Evolutionary conservation across 2,329 filamentous ascomycete species (phyloP).

Genomic region (Penicillium sp.): DNA sequence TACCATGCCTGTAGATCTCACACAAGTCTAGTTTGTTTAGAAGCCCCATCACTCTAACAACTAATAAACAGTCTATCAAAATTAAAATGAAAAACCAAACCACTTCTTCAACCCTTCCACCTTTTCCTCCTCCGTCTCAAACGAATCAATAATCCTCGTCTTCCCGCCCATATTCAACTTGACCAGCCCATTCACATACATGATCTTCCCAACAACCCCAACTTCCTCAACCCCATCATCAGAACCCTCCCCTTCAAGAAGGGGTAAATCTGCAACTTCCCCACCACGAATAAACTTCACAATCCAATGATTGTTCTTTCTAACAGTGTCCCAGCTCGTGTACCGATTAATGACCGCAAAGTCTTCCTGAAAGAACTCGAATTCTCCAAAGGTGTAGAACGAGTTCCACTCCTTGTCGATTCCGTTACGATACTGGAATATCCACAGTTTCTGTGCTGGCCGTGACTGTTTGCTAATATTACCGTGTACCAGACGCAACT

Average conservation of each 20-base stretch:
- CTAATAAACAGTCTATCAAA: neutral
- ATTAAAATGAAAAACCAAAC: neutral
- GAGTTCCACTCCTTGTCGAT: conserved; percentile 40
- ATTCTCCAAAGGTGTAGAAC: conserved; percentile 44
- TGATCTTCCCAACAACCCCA: conserved; percentile 28
- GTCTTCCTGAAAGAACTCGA: conserved; percentile 42
- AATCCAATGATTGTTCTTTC: conserved; percentile 34
- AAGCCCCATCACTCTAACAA: too few species aligned
- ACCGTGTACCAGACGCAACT: conserved; percentile 54
- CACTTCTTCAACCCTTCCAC: conserved; percentile 45
- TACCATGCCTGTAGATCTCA: too few species aligned
- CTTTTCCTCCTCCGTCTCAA: conserved; percentile 46
- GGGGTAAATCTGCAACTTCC: conserved; percentile 10
- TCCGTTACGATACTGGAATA: conserved; percentile 48
- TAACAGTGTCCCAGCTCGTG: conserved; percentile 34
- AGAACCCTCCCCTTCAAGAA: conserved; percentile 7
- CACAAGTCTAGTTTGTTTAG: too few species aligned
- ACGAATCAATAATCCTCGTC: conserved; percentile 41
- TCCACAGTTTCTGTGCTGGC: conserved; percentile 54
- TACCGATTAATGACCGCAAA: conserved; percentile 44
- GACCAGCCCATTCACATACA: conserved; percentile 27
- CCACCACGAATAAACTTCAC: conserved; percentile 40
- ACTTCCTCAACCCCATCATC: conserved; percentile 19
- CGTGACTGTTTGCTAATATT: conserved; percentile 48
- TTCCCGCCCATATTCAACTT: conserved; percentile 48